Evolutionary conservation across 441 rosid genomes (phyloP).

Genomic region (Brassica balearica): DNA sequence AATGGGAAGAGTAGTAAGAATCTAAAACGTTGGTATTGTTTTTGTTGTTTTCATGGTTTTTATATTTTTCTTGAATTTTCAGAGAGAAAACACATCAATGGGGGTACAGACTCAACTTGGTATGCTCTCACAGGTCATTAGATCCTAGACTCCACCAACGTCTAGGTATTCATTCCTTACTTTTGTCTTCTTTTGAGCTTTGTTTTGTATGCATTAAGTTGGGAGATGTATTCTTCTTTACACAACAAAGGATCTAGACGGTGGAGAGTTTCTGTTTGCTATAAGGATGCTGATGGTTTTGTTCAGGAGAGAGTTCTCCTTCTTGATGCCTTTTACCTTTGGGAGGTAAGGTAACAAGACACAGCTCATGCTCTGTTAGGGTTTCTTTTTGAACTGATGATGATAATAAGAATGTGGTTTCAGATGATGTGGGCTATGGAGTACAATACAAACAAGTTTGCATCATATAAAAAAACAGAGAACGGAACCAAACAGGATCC

Average conservation of each 20-base stretch:
- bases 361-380: background rate
- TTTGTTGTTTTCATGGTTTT: constrained; percentile 22
- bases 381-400: constrained; percentile 23
- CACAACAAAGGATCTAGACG: constrained; percentile 81
- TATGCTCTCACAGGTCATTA: constrained; percentile 79
- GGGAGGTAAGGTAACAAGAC: constrained; percentile 74
- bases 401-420: constrained; percentile 46
- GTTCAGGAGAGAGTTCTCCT: constrained; percentile 86
- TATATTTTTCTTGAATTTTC: constrained; percentile 24
- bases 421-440: constrained; percentile 99
- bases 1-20: constrained; percentile 84
- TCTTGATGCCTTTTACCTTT: constrained; percentile 67
- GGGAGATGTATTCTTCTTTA: background rate
- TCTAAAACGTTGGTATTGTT: constrained; percentile 3
- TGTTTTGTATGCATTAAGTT: constrained; percentile 11
- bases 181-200: constrained; percentile 17
- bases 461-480: constrained; percentile 55
- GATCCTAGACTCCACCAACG: constrained; percentile 96
- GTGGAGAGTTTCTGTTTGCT: constrained; percentile 90
- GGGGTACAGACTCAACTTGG: constrained; percentile 91
- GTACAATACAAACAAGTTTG: constrained; percentile 83
- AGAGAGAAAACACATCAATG: constrained; percentile 89
- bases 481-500: constrained; percentile 42
- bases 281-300: constrained; percentile 96
- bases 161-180: constrained; percentile 58